Base-by-base conservation (phyloP, 1,284 basidiomycete genomes). In the Bjerkandera adusta region DNA sequence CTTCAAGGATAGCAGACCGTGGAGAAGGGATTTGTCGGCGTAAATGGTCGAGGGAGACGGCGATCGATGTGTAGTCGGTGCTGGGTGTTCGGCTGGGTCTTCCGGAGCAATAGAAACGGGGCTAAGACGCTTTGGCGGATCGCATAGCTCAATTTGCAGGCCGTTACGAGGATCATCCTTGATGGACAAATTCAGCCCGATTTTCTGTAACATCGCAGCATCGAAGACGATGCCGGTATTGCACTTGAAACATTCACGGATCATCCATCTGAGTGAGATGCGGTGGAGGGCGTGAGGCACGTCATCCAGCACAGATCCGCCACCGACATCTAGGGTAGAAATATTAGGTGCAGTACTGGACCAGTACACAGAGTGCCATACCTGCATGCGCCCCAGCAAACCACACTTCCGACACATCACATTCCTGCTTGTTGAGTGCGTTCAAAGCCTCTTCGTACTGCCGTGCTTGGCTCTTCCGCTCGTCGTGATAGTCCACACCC, bases 281-380 rank as follows among this genome's bases (percentile, higher is more conserved):
- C n/a, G 27, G 27, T n/a, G 8, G 22, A 35, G 3, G 27, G 25
- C 4, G 20, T 18, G 33, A 5, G 12, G 22, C 51, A 5, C 74
- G 22, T 64, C 65, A 54, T 81, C 79, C 15, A 59, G 60, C 0
- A 79, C 77, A 1, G 74, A 70, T 8, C 77, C 72, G 22, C 76
- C 76, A 5, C 73, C 73, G 26, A 76, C 61, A 43, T 79, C 74
- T n/a, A n/a, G n/a, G n/a, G n/a, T n/a, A n/a, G n/a, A n/a, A n/a
- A n/a, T n/a, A n/a, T n/a, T n/a, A n/a, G n/a, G n/a, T n/a, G n/a
- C n/a, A n/a, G n/a, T n/a, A n/a, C n/a, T n/a, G n/a, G n/a, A n/a
- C n/a, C n/a, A n/a, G n/a, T n/a, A n/a, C n/a, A n/a, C n/a, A n/a
- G n/a, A n/a, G n/a, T n/a, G n/a, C n/a, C n/a, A n/a, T 39, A 54